Base-by-base conservation (phyloP, 345 rosid species). In the Rhodamnia rubescens region DNA sequence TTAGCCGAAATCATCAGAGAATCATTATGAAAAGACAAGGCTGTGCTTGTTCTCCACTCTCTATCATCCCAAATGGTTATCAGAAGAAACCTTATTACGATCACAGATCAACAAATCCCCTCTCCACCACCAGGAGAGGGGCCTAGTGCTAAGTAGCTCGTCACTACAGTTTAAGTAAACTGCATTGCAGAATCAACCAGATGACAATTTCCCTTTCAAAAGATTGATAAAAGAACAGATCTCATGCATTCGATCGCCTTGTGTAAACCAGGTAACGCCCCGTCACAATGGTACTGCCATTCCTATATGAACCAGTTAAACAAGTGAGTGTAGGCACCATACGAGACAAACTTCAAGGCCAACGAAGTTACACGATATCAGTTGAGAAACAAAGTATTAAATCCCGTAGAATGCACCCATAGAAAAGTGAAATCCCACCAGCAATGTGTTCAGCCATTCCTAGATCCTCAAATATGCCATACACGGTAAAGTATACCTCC, bases 231-330 rank as follows among this genome's bases (percentile, higher is more conserved):
- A 40, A 69, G 83, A 83, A 36, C 81, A 85, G 52, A 87, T 49
- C 81, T 74, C 87, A 90, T 56, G 86, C 86, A 86, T 86, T 87
- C 85, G 85, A 88, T 89, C 87, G 53, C 78, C 78, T 69, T 0
- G 47, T 18, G 78, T 69, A 69, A 85, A 88, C 91, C 93, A 91
- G 92, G 88, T 84, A 18, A 69, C 6, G 83, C 90, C 81, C 86
- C 84, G 92, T 96, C 96, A 96, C 96, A 95, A 94, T n/a, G 96
- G 94, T 85, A 94, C 92, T 74, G 98, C 98, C 94, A 95, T 42
- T 90, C 98, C 98, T 93, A 95, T 90, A 64, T 82, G 91, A 92
- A 75, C 86, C 85, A 85, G 89, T 85, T 91, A 82, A 91, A 86
- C 59, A 87, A 83, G 87, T 16, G 12, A 84, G 90, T 88, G 44